Base-by-base conservation (phyloP, 2,329 filamentous ascomycete genomes). In the Colletotrichum simmondsii region DNA sequence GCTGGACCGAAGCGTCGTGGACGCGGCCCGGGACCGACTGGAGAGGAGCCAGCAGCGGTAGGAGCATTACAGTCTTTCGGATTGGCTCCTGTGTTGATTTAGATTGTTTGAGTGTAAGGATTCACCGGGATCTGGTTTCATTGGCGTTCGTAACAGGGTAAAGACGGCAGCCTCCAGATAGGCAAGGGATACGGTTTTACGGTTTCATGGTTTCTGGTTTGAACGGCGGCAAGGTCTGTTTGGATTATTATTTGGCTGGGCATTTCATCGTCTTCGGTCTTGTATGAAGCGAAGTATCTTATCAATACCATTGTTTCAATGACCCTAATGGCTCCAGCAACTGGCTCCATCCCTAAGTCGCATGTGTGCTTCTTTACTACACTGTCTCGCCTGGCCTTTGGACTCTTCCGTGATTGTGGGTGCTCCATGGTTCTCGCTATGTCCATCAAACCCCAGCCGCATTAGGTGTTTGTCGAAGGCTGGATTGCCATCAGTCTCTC, bases 1-100 rank as follows among this genome's bases (percentile, higher is more conserved):
- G 4, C 75, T 83, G 24, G 78, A 80, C 37, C 75, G 75, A 56
- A 78, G 78, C 42, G 75, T 79, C 7, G 75, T 80, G n/a, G 77
- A 80, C 42, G 78, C 80, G 16, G 77, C 77, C 4, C 53, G 71
- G 19, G 71, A 75, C 19, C 70, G 75, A 56, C 11, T 82, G 67
- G 71, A 71, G 56, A 58, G 71, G 26, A 75, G 73, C 59, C 73
- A 75, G 56, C 71, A 67, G 32, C 49, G 63, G 46, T 73, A 60
- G 37, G 16, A 57, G 71, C 54, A 49, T 35, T 37, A 24, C 30
- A 11, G n/a, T 6, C 26, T 35, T 11, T 3, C 16, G 12, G 52
- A 19, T 52, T 54, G 30, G 35, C 53, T 30, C 37, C n/a, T 7
- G 32, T 22, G 12, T 64, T 53, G 5, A n/a, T 46, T 30, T 24